Evolutionary conservation across 805 yeast species (phyloP), one percentile per base, ranked within the genome.

Genomic region (Ogataea populi-albae): DNA sequence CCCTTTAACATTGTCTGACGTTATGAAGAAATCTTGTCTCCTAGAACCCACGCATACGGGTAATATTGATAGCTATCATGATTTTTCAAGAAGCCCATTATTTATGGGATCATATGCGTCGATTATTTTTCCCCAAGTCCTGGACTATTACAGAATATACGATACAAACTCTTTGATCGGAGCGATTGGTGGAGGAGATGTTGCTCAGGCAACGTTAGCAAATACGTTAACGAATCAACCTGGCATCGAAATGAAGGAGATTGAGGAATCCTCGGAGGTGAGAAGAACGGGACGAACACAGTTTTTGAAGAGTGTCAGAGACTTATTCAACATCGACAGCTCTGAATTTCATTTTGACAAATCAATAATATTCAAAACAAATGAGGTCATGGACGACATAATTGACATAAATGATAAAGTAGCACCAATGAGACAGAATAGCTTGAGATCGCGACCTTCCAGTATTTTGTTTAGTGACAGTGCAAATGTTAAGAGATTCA

Each of bases 61-160:
- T 8, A 47, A 61, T 16, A 71, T 69, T 40, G 55, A 65, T 29
- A 61, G 61, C 26, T 57, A 50, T 24, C 75, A 73, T 46, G 61
- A 63, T 33, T 52, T 64, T 3, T 71, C 77, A 23, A 65, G 77
- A 55, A 68, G 77, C 29, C 81, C 87, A 1, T 54, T 83, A 30
- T 57, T 75, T 15, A 63, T 71, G 2, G 89, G 89, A 4, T 71
- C 81, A 3, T 79, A 77, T 47, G 59, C 81, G 10, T 83, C 91
- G 2, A 65, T 81, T 9, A 46, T 83, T 32, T 83, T 82, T 53
- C 79, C 83, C 3, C 80, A 75, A 30, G 44, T 70, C 11, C 54
- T 73, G 11, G 76, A 81, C 10, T 62, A 64, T 17, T 82, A 77
- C 54, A 69, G 75, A 32, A 62, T 83, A 12, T 80, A 80, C 46